These are phyloP conservation scores for Penicillium turbatum DNA, from an alignment of 495 filamentous ascomycete species.

Conservation along the genomic window DNA sequence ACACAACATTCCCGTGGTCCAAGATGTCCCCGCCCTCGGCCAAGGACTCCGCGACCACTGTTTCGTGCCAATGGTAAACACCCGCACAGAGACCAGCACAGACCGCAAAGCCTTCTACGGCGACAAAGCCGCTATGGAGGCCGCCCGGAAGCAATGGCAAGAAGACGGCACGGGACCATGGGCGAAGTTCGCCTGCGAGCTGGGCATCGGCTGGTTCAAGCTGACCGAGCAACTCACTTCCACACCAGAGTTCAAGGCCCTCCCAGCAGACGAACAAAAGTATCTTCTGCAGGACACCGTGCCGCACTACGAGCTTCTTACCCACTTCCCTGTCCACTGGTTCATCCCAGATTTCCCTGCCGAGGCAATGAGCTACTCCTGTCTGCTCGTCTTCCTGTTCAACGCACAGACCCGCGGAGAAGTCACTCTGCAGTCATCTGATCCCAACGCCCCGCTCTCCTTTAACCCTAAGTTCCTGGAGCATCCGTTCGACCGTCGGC, in stretches of 20 bases:
- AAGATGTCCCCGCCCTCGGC: conserved; percentile 26
- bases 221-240: conserved; percentile 28
- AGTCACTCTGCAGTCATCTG: conserved; percentile 47
- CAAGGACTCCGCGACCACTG: conserved; percentile 28
- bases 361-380: conserved; percentile 22
- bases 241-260: conserved; percentile 38
- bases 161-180: conserved; percentile 43
- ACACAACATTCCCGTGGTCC: conserved; percentile 24
- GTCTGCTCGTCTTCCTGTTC: conserved; percentile 23
- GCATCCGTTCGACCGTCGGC: conserved; percentile 51
- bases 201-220: conserved; percentile 53
- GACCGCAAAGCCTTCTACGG: conserved; percentile 25
- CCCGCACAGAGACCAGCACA: conserved; percentile 19
- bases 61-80: conserved; percentile 21
- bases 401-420: conserved; percentile 41
- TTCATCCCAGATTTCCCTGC: conserved; percentile 24
- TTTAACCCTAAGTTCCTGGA: conserved; percentile 54
- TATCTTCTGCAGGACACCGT: conserved; percentile 39
- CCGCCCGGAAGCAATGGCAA: conserved; percentile 44
- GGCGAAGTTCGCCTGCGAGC: conserved; percentile 34
- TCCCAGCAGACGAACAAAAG: conserved; percentile 33
- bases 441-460: conserved; percentile 45
- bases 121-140: conserved; percentile 28
- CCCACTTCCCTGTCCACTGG: conserved; percentile 28
- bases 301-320: conserved; percentile 40